These are phyloP conservation scores for Novymonas esmeraldas DNA, from an alignment of 208 protist genomes.

Conservation along the genomic window DNA sequence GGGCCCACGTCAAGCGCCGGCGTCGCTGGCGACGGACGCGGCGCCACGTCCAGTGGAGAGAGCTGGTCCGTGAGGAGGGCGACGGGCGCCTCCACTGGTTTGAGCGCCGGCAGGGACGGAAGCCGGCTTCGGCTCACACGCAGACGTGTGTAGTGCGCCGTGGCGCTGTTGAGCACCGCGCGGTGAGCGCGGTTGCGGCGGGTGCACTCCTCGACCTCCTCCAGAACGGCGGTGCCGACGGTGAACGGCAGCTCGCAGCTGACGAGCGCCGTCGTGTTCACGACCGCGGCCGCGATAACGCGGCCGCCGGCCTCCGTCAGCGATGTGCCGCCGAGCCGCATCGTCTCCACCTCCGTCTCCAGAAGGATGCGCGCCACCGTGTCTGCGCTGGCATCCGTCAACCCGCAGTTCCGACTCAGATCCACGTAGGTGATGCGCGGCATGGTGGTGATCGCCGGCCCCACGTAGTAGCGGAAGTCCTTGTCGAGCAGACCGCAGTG, in stretches of 20 bases:
- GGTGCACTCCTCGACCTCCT: conserved; percentile 20
- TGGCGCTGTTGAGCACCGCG: conserved; percentile 8
- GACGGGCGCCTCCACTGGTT: background rate
- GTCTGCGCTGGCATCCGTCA: conserved; percentile 52
- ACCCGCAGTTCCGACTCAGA: conserved; percentile 63
- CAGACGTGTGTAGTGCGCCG: conserved; percentile 5
- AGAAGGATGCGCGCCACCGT: conserved; percentile 48
- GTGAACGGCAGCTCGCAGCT: conserved; percentile 76
- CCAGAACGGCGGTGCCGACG: conserved; percentile 59
- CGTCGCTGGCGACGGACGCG: background rate
- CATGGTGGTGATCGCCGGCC: conserved; percentile 44
- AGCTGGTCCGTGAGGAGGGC: background rate
- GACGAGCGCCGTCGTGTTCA: conserved; percentile 34
- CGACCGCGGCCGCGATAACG: conserved; percentile 45
- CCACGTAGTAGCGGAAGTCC: conserved; percentile 58
- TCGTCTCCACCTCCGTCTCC: conserved; percentile 36
- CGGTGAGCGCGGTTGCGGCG: conserved; percentile 34
- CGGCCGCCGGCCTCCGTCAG: conserved; percentile 40
- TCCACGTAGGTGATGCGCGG: conserved; percentile 41
- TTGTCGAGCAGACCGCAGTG: conserved; percentile 70
- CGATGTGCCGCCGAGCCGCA: conserved; percentile 52
- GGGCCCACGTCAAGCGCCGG: background rate
- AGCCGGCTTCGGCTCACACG: background rate
- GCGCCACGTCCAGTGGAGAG: too few species aligned
- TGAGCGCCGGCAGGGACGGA: conserved; percentile 4